A percentile compares a stretch with the other conserved stretches of the same genome.
Evolutionary conservation across 1,284 basidiomycete genomes (phyloP).

Genomic region (Marasmius oreades): DNA sequence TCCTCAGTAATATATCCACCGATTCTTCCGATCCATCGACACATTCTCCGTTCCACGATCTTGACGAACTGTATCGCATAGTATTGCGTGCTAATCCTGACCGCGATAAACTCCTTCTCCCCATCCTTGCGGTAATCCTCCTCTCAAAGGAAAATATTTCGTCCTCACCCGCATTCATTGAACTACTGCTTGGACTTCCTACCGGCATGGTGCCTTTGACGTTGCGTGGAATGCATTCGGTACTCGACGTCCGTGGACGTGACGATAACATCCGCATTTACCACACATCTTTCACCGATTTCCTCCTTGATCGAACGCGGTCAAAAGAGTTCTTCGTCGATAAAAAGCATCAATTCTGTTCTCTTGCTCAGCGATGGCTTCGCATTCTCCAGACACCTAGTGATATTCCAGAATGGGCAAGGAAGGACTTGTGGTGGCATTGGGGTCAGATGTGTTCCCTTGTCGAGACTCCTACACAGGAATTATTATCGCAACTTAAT

Average conservation of each 20-base stretch:
- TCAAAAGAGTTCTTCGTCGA: neutral
- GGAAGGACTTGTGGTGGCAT: too few species aligned
- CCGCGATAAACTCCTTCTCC: neutral
- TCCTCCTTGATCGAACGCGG: neutral
- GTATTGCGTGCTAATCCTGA: neutral
- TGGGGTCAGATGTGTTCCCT: too few species aligned
- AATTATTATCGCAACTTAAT: too few species aligned
- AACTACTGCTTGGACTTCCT: neutral
- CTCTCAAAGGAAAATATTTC: neutral
- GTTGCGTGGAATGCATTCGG: neutral
- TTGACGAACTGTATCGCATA: constrained; percentile 16
- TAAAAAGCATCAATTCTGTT: too few species aligned
- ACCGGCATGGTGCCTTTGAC: neutral
- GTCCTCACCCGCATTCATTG: neutral
- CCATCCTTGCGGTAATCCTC: neutral
- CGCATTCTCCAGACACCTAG: too few species aligned
- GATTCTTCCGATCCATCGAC: neutral
- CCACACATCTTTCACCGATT: neutral
- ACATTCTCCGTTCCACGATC: constrained; percentile 17
- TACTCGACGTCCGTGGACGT: neutral
- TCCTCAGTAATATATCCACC: constrained; percentile 14
- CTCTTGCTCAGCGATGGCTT: too few species aligned
- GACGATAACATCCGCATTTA: neutral
- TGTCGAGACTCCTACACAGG: too few species aligned
- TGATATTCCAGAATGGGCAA: too few species aligned